Conservation (phyloP, 2,329 filamentous ascomycete species). For the Bipolaris zeicola region DNA sequence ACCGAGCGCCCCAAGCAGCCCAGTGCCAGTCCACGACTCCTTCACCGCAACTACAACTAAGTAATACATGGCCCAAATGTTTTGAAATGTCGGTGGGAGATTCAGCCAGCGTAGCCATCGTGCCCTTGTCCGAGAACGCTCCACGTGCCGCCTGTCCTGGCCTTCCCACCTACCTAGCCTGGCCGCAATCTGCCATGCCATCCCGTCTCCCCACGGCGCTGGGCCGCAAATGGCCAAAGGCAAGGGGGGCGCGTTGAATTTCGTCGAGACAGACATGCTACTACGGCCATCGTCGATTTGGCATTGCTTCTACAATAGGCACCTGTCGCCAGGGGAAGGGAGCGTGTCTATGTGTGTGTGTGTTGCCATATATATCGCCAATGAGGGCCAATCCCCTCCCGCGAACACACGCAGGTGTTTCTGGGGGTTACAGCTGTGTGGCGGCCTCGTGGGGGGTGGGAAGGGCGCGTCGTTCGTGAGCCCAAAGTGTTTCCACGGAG, state of each 20-base stretch:
- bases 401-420: constrained; percentile 27
- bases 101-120: constrained; percentile 1
- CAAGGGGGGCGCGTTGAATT: background rate
- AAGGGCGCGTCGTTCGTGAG: constrained; percentile 30
- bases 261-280: constrained; percentile 1
- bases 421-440: constrained; percentile 8
- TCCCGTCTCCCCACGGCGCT: background rate
- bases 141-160: background rate
- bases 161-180: background rate
- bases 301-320: background rate
- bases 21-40: constrained; percentile 1
- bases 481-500: constrained; percentile 17
- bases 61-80: background rate
- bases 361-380: constrained; percentile 1
- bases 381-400: background rate
- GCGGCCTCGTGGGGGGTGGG: constrained; percentile 24
- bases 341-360: background rate
- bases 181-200: background rate
- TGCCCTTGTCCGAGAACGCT: background rate
- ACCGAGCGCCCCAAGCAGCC: constrained; percentile 5
- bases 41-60: constrained; percentile 10
- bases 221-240: background rate
- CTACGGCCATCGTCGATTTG: constrained; percentile 3
- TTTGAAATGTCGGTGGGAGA: constrained; percentile 15
- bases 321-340: background rate